Evolutionary conservation across 768 basidiomycete species (phyloP).

Genomic region (Agaricus sinodeliciosus): DNA sequence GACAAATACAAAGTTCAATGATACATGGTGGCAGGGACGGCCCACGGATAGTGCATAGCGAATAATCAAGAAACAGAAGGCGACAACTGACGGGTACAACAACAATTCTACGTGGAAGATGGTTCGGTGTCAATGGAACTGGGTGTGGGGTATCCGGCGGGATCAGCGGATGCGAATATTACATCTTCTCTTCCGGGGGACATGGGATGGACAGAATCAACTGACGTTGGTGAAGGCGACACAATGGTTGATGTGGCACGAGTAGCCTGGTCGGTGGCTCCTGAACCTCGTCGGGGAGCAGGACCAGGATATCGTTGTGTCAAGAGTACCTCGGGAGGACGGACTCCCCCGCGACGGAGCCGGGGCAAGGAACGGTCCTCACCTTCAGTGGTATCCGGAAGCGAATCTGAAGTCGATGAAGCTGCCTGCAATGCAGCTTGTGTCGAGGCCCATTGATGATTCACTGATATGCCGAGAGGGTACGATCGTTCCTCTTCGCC

Average conservation of each 20-base stretch:
- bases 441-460: background rate
- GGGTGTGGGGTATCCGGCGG: conserved; percentile 42
- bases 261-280: background rate
- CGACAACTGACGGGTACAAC: background rate
- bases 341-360: conserved; percentile 60
- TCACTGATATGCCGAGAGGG: background rate
- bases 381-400: background rate
- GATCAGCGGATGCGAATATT: conserved; percentile 17
- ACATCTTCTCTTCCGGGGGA: conserved; percentile 9
- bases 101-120: conserved; percentile 15
- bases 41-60: conserved; percentile 8
- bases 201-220: conserved; percentile 4
- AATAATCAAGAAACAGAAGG: conserved; percentile 4
- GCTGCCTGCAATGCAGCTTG: background rate
- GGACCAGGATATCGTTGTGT: conserved; percentile 17
- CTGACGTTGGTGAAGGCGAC: background rate
- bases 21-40: conserved; percentile 1
- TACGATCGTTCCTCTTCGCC: background rate
- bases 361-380: conserved; percentile 4
- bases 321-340: conserved; percentile 55
- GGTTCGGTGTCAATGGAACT: conserved; percentile 37
- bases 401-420: background rate
- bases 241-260: background rate
- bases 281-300: background rate
- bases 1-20: conserved; percentile 9